Evolutionary conservation across 2,329 filamentous ascomycete species (phyloP).

Genomic region (Stagonosporopsis chrysanthemi): DNA sequence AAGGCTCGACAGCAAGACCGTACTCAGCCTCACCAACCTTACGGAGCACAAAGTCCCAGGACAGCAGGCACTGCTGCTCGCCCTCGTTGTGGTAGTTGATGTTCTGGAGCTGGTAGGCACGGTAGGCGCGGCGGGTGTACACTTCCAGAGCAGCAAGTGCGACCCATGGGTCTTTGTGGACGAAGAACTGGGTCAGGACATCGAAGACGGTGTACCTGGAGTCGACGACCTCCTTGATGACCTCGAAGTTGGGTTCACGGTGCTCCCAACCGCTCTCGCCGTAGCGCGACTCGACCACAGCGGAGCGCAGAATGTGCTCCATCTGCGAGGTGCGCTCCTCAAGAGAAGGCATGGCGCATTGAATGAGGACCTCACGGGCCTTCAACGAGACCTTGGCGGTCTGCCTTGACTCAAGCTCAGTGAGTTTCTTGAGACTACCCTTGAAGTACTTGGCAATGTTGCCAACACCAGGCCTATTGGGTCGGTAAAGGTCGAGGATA

Average conservation of each 20-base stretch:
- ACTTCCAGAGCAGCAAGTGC: slow-evolving; percentile 92
- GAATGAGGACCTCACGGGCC: slow-evolving; percentile 95
- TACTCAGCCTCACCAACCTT: slow-evolving; percentile 94
- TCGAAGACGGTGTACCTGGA: slow-evolving; percentile 99
- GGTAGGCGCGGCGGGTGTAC: slow-evolving; percentile 94
- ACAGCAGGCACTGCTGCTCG: slow-evolving; percentile 80
- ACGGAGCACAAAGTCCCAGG: slow-evolving; percentile 94
- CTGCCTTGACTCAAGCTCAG: slow-evolving; percentile 84
- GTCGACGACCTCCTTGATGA: slow-evolving; percentile 97
- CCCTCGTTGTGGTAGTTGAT: slow-evolving; percentile 84
- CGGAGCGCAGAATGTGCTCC: slow-evolving; percentile 97
- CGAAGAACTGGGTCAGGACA: slow-evolving; percentile 93
- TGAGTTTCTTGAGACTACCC: slow-evolving; percentile 80
- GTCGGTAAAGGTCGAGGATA: slow-evolving; percentile 91
- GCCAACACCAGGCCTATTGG: slow-evolving; percentile 89
- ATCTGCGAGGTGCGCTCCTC: slow-evolving; percentile 96
- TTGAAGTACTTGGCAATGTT: slow-evolving; percentile 90
- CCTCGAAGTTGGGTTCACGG: slow-evolving; percentile 84
- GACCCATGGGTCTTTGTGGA: slow-evolving; percentile 92
- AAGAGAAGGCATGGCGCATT: slow-evolving; percentile 92
- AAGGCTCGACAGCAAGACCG: slow-evolving; percentile 79
- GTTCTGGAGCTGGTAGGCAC: slow-evolving; percentile 89
- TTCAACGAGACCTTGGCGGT: slow-evolving; percentile 97
- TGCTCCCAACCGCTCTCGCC: slow-evolving; percentile 98
- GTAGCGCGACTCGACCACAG: slow-evolving; percentile 95